A percentile compares a stretch with the other conserved stretches of the same genome.
Conservation (phyloP, 495 filamentous ascomycete genomes). For the Copromyces sp. region DNA sequence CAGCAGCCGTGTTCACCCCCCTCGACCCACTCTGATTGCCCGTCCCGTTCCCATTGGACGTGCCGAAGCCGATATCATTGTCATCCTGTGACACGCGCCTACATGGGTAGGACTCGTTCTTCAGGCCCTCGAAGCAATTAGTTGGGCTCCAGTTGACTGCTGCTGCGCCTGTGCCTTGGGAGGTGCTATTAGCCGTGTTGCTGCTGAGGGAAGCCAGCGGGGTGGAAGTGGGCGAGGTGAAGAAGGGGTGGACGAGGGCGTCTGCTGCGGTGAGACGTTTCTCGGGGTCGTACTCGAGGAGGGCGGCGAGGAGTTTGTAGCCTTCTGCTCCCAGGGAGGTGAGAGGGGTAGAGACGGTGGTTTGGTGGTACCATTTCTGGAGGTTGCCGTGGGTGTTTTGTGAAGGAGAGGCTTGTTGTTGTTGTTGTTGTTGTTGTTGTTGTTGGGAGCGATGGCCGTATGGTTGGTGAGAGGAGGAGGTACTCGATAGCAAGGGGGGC, state of each 20-base stretch:
- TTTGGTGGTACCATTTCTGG: slow-evolving; percentile 49
- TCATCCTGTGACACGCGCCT: slow-evolving; percentile 87
- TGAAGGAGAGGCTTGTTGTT: not conserved
- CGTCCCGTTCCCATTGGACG: slow-evolving; percentile 62
- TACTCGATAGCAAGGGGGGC: slow-evolving; percentile 25
- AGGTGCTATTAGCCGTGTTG: not conserved
- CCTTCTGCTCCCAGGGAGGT: slow-evolving; percentile 61
- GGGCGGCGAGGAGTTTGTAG: slow-evolving; percentile 64
- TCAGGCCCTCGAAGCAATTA: slow-evolving; percentile 86
- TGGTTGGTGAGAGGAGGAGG: slow-evolving; percentile 31
- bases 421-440: slow-evolving; percentile 3
- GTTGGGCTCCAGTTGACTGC: slow-evolving; percentile 48
- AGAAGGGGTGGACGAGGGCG: slow-evolving; percentile 83
- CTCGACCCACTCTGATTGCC: slow-evolving; percentile 73
- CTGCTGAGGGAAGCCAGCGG: not conserved
- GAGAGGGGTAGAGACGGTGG: slow-evolving; percentile 30
- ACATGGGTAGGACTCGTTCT: slow-evolving; percentile 70
- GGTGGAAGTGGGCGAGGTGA: slow-evolving; percentile 33
- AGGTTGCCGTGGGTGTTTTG: slow-evolving; percentile 24
- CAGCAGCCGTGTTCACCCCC: slow-evolving; percentile 41
- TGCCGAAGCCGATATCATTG: slow-evolving; percentile 82
- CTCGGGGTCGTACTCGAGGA: slow-evolving; percentile 89
- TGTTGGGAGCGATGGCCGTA: slow-evolving; percentile 43
- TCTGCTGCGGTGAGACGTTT: slow-evolving; percentile 75
- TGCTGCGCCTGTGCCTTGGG: not conserved